Evolutionary conservation across 2,329 filamentous ascomycete genomes (phyloP).

Genomic region (Plenodomus biglobosus): DNA sequence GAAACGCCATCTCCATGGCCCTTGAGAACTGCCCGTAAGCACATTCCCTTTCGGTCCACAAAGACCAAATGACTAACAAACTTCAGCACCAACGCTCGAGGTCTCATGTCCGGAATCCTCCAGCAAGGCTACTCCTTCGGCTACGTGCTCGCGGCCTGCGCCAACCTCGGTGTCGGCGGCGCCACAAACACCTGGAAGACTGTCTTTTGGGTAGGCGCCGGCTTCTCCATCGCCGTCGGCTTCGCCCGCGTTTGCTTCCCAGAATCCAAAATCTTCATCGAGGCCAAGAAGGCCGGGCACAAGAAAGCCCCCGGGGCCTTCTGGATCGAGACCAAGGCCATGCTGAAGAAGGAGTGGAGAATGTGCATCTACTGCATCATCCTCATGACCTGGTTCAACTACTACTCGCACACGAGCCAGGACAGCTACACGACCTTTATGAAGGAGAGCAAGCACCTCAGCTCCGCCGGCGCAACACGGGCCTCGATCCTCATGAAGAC

Average conservation of each 20-base stretch:
- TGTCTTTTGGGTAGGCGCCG: constrained; percentile 72
- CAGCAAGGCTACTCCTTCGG: constrained; percentile 82
- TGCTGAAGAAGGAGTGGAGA: constrained; percentile 71
- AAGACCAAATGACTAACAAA: constrained; percentile 24
- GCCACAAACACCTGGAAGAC: constrained; percentile 68
- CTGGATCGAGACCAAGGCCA: constrained; percentile 68
- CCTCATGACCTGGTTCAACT: constrained; percentile 69
- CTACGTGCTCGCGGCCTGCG: constrained; percentile 75
- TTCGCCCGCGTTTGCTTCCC: constrained; percentile 68
- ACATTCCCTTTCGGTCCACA: not conserved
- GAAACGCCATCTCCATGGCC: constrained; percentile 76
- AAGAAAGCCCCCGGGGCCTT: constrained; percentile 56
- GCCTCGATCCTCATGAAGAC: constrained; percentile 81
- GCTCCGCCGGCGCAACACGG: constrained; percentile 65
- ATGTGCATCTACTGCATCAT: constrained; percentile 76
- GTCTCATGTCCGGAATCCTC: constrained; percentile 78
- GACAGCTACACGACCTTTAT: constrained; percentile 83
- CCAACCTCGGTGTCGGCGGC: constrained; percentile 72
- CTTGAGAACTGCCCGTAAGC: constrained; percentile 70
- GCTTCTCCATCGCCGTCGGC: constrained; percentile 68
- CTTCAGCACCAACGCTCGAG: constrained; percentile 61
- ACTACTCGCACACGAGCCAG: constrained; percentile 75
- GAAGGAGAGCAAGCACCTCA: constrained; percentile 69
- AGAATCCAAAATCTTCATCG: constrained; percentile 73
- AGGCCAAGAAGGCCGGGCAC: constrained; percentile 64